These are phyloP conservation scores for Teratosphaeriaceae sp. DNA, from an alignment of 2,329 filamentous ascomycete species.

Conservation along the genomic window DNA sequence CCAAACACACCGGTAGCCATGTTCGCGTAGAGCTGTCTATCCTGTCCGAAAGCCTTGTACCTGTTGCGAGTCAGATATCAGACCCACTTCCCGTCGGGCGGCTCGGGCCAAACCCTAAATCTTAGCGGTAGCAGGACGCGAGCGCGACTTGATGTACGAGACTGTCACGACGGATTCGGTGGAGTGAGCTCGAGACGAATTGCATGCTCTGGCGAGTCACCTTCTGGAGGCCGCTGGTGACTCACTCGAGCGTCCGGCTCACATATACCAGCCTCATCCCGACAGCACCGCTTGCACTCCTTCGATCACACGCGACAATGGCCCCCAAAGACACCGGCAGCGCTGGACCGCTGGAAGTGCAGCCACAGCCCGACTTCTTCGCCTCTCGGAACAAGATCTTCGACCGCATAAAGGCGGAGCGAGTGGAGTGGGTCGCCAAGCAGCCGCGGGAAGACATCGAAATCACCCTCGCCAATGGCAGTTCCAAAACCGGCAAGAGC, in stretches of 20 bases:
- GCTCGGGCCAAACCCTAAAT: too few species aligned
- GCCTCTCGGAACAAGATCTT: slow-evolving; percentile 80
- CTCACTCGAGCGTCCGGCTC: not conserved
- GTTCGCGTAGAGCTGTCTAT: too few species aligned
- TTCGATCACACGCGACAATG: slow-evolving; percentile 15
- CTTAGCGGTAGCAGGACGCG: not conserved
- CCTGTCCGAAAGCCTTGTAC: too few species aligned
- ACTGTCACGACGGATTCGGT: not conserved
- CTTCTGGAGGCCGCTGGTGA: slow-evolving; percentile 6
- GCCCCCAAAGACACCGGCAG: slow-evolving; percentile 31
- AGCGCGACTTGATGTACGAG: too few species aligned
- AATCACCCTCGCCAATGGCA: slow-evolving; percentile 67
- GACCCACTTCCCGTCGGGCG: too few species aligned
- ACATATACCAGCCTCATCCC: not conserved
- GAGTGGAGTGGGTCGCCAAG: slow-evolving; percentile 66
- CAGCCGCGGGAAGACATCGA: slow-evolving; percentile 69
- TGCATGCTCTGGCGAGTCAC: slow-evolving; percentile 5
- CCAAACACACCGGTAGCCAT: too few species aligned
- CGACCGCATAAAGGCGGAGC: slow-evolving; percentile 77
- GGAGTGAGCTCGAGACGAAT: not conserved
- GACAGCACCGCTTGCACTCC: not conserved
- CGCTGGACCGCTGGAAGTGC: slow-evolving; percentile 41
- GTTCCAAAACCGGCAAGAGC: slow-evolving; percentile 64
- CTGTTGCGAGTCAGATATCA: too few species aligned
- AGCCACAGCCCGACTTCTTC: slow-evolving; percentile 65